phyloP scores from a whole-genome alignment of 148 eudicot species.

The Linanthus parryae region DNA sequence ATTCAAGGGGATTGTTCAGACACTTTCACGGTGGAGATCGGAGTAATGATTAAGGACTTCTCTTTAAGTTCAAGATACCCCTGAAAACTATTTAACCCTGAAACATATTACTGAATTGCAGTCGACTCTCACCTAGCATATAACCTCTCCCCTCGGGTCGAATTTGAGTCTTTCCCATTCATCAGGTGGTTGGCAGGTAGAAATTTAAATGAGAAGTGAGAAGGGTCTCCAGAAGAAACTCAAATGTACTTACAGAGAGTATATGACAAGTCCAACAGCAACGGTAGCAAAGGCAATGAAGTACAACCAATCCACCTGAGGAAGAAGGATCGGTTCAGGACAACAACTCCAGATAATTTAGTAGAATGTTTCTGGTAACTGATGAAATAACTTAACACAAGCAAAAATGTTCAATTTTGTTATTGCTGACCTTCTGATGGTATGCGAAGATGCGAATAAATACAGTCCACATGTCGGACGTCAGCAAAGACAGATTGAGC shows the following conservation, averaged over 20 bases:
- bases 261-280: constrained; percentile 58
- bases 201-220: neutral
- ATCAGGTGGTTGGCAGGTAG: neutral
- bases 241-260: constrained; percentile 57
- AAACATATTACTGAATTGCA: neutral
- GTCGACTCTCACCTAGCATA: neutral
- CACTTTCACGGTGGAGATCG: too few relatives aligned
- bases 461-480: constrained; percentile 95
- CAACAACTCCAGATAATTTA: too few relatives aligned
- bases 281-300: constrained; percentile 70
- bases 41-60: too few relatives aligned
- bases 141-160: neutral
- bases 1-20: too few relatives aligned
- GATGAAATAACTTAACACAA: too few relatives aligned
- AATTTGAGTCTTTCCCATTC: neutral
- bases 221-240: neutral
- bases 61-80: too few relatives aligned
- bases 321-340: too few relatives aligned
- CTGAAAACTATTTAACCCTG: neutral
- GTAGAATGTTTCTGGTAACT: too few relatives aligned
- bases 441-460: constrained; percentile 77
- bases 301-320: constrained; percentile 94
- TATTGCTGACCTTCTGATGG: constrained; percentile 54
- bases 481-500: constrained; percentile 75
- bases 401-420: neutral